Conservation (phyloP, 176 grass and related monocot species). For the Oryza australiensis region DNA sequence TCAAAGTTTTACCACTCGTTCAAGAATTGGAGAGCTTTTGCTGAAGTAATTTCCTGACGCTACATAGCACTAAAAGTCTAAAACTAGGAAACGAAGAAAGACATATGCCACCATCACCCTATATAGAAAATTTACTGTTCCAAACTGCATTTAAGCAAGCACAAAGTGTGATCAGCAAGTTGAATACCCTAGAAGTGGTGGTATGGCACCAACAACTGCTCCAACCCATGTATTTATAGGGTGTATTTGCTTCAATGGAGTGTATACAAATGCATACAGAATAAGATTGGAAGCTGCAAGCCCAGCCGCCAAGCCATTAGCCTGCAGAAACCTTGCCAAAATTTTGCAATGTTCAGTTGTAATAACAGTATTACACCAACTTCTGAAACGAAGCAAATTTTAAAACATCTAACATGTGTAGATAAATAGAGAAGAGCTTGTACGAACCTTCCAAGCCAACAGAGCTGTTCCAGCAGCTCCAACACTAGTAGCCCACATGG, state of each 20-base stretch:
- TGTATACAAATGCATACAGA: constrained; percentile 98
- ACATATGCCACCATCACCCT: constrained; percentile 8
- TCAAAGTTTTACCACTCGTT: background rate
- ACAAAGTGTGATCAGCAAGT: constrained; percentile 23
- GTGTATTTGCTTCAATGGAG: constrained; percentile 98
- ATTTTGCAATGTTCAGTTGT: constrained; percentile 51
- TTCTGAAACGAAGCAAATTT: background rate
- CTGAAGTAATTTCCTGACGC: background rate
- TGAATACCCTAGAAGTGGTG: constrained; percentile 88
- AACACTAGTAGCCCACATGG: constrained; percentile 87
- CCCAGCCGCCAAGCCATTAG: constrained; percentile 82
- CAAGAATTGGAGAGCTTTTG: background rate
- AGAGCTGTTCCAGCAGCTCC: constrained; percentile 80
- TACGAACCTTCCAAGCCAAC: constrained; percentile 80
- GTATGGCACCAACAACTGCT: constrained; percentile 94
- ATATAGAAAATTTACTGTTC: constrained; percentile 3
- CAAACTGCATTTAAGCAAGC: constrained; percentile 29
- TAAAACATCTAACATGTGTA: background rate
- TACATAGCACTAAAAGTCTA: background rate
- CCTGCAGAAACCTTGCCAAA: constrained; percentile 78
- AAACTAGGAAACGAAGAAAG: constrained; percentile 14
- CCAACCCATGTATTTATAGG: constrained; percentile 99
- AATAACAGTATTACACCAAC: constrained; percentile 16
- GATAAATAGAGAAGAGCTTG: constrained; percentile 32
- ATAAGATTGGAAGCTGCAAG: constrained; percentile 87